These are phyloP conservation scores for Myxozyma neglecta DNA, from an alignment of 805 yeast species.

Conservation along the genomic window DNA sequence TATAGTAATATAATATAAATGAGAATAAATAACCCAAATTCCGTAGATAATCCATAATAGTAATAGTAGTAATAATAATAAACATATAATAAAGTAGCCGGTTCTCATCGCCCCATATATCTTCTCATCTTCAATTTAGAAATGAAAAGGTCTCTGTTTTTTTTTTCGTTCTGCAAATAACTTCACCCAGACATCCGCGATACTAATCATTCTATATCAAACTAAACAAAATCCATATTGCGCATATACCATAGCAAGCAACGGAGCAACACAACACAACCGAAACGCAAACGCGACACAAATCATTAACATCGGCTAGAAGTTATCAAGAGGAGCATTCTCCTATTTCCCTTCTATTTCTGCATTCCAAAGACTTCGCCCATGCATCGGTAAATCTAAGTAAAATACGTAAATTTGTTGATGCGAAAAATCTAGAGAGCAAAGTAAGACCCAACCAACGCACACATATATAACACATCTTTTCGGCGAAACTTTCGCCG, in stretches of 20 bases:
- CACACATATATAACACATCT: background rate
- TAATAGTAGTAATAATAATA: background rate
- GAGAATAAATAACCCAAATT: background rate
- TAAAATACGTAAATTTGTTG: no score
- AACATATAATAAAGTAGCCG: background rate
- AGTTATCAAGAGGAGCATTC: no score
- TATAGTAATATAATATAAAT: background rate
- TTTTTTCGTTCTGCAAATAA: background rate
- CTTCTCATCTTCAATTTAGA: background rate
- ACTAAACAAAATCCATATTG: background rate
- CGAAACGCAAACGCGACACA: no score
- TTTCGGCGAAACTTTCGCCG: background rate
- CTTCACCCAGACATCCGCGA: background rate
- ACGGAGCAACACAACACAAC: background rate
- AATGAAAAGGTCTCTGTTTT: background rate
- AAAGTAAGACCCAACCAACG: no score
- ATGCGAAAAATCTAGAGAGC: no score
- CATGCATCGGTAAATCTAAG: no score
- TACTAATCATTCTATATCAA: background rate
- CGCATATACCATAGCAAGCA: background rate
- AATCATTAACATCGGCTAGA: no score
- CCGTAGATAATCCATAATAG: background rate
- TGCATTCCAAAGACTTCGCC: no score
- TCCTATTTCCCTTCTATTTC: no score
- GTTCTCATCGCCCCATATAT: background rate